Conservation (phyloP, 1,284 basidiomycete genomes). For the Trichosporon ovoides region DNA sequence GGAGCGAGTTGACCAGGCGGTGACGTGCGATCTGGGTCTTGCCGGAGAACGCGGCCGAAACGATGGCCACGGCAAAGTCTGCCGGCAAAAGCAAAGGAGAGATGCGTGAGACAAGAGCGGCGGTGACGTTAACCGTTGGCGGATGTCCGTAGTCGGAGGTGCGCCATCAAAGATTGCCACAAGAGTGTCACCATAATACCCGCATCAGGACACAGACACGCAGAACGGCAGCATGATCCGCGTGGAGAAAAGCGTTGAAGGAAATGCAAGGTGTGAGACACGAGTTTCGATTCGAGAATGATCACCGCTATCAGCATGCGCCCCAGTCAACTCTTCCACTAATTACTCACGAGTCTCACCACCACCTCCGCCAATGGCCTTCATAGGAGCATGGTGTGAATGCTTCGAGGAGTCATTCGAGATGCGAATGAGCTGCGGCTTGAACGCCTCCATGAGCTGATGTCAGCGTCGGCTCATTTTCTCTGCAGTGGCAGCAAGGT, state of each 20-base stretch:
- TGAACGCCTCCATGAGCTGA: constrained; percentile 42
- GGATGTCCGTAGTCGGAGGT: too few species aligned
- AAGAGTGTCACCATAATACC: too few species aligned
- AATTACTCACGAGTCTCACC: constrained; percentile 48
- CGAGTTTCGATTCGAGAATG: too few species aligned
- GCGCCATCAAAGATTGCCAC: too few species aligned
- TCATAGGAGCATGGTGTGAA: constrained; percentile 47
- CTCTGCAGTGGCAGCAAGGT: too few species aligned
- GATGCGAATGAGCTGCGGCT: constrained; percentile 42
- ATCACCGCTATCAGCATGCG: background rate
- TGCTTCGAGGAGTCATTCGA: constrained; percentile 49
- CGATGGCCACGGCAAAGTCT: constrained; percentile 49
- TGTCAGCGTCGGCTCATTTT: too few species aligned
- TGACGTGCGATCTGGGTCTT: constrained; percentile 47
- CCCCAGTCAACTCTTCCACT: background rate
- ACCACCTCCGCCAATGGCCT: constrained; percentile 43
- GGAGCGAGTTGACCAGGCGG: constrained; percentile 45
- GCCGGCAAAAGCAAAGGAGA: background rate
- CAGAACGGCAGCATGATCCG: too few species aligned
- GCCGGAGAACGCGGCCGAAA: constrained; percentile 40
- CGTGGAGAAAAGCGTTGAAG: too few species aligned
- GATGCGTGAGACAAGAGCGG: too few species aligned
- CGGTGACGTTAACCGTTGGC: too few species aligned
- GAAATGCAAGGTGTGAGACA: too few species aligned
- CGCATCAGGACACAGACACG: too few species aligned